These are phyloP conservation scores for Pinus tabuliformis DNA, from an alignment of 75 land plant genomes.

Conservation along the genomic window DNA sequence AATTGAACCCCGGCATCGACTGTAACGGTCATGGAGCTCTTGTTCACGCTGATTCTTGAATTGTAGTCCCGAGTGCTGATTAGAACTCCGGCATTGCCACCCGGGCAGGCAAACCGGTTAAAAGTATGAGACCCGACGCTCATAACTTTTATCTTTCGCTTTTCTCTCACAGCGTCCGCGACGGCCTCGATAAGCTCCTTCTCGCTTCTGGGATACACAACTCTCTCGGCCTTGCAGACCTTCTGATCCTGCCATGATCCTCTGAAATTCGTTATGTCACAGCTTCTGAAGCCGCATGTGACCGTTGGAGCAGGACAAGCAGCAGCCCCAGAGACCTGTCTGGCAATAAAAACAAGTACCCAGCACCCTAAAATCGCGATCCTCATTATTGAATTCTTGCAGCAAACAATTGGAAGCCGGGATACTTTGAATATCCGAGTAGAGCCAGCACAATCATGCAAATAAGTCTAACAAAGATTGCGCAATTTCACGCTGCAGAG, in stretches of 20 bases:
- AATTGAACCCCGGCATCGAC: conserved; percentile 27
- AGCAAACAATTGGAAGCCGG: too few relatives aligned
- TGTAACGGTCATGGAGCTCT: conserved; percentile 12
- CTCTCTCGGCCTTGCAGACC: conserved; percentile 19
- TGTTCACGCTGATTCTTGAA: conserved; percentile 5
- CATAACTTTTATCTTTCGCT: conserved; percentile 34
- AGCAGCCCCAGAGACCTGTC: not conserved
- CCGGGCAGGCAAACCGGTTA: conserved; percentile 30
- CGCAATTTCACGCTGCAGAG: too few relatives aligned
- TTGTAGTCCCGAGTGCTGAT: conserved; percentile 32
- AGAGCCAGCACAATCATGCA: not conserved
- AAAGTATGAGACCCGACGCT: conserved; percentile 21
- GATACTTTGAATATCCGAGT: not conserved
- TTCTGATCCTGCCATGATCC: conserved; percentile 27
- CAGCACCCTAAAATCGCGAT: too few relatives aligned
- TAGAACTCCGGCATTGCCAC: conserved; percentile 25
- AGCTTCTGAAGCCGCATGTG: conserved; percentile 1
- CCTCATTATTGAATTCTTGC: too few relatives aligned
- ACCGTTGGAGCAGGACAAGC: conserved; percentile 3
- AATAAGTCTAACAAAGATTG: not conserved
- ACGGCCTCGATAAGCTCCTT: conserved; percentile 32
- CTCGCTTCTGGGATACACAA: conserved; percentile 26
- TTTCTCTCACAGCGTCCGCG: conserved; percentile 20
- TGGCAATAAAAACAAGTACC: not conserved
- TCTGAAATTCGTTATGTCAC: conserved; percentile 15